Evolutionary conservation across 1,284 basidiomycete genomes (phyloP).

Genomic region (Blastosporella zonata): DNA sequence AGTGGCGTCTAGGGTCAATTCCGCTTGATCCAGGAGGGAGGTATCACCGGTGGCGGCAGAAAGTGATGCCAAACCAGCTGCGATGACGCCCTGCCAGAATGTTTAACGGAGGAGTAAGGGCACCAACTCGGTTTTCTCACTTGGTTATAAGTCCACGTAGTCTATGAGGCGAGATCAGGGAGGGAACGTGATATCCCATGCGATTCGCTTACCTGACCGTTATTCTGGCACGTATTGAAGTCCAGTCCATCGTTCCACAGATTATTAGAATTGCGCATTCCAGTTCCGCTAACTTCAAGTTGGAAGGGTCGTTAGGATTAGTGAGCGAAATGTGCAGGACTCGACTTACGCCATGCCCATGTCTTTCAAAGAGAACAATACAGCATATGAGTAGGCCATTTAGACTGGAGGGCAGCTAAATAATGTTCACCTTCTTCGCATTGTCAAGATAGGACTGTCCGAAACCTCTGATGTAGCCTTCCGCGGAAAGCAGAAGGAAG

Average conservation of each 20-base stretch:
- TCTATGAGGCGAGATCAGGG: slow-evolving; percentile 26
- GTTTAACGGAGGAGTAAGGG: not conserved
- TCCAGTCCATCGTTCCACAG: slow-evolving; percentile 52
- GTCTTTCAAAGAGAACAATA: slow-evolving; percentile 25
- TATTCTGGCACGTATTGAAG: slow-evolving; percentile 39
- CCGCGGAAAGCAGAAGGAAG: slow-evolving; percentile 48
- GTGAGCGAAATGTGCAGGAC: no score
- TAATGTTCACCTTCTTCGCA: slow-evolving; percentile 37
- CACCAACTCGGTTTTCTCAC: slow-evolving; percentile 21
- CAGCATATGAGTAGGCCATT: not conserved
- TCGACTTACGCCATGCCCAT: slow-evolving; percentile 45
- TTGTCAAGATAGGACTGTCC: slow-evolving; percentile 42
- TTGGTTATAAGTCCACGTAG: slow-evolving; percentile 57
- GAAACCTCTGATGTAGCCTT: slow-evolving; percentile 39
- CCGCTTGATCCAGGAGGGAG: slow-evolving; percentile 42
- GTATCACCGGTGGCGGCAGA: slow-evolving; percentile 37
- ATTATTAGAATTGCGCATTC: slow-evolving; percentile 46
- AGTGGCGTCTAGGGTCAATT: slow-evolving; percentile 52
- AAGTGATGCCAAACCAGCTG: slow-evolving; percentile 47
- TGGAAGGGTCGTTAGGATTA: no score
- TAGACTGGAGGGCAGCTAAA: not conserved
- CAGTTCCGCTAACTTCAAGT: slow-evolving; percentile 45
- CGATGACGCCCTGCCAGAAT: slow-evolving; percentile 43
- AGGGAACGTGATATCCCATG: not conserved
- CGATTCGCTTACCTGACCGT: slow-evolving; percentile 35